phyloP scores from a whole-genome alignment of 2,329 filamentous ascomycete genomes.

The Emericellopsis atlantica region DNA sequence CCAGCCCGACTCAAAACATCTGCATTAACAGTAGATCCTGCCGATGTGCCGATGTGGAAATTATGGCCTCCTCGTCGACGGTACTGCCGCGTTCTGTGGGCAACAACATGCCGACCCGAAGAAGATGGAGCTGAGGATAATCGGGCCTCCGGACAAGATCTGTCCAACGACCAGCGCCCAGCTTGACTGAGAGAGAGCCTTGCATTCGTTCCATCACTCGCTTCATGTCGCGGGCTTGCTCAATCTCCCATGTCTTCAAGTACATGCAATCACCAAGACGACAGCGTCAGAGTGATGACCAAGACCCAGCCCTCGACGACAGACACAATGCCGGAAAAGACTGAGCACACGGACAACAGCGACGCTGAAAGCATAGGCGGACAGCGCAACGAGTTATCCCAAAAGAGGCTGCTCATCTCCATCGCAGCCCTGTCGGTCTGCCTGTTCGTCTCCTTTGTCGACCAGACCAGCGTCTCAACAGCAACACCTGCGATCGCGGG shows the following conservation, averaged over 20 bases:
- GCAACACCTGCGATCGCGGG: slow-evolving; percentile 22
- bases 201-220: too few species aligned
- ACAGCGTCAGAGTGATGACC: neutral
- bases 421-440: slow-evolving; percentile 14
- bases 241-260: neutral
- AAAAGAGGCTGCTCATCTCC: slow-evolving; percentile 15
- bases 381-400: slow-evolving; percentile 20
- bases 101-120: too few species aligned
- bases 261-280: neutral
- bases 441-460: slow-evolving; percentile 20
- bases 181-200: too few species aligned
- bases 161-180: too few species aligned
- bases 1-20: too few species aligned
- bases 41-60: too few species aligned
- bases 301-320: neutral
- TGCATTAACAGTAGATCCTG: too few species aligned
- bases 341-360: neutral
- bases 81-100: too few species aligned
- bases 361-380: slow-evolving; percentile 12
- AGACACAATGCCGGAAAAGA: neutral
- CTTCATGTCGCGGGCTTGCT: too few species aligned
- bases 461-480: slow-evolving; percentile 21
- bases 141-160: too few species aligned
- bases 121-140: too few species aligned
- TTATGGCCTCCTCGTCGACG: too few species aligned